Evolutionary conservation across 352 stramenopile species (phyloP).

Genomic region (Globisporangium parvum): DNA sequence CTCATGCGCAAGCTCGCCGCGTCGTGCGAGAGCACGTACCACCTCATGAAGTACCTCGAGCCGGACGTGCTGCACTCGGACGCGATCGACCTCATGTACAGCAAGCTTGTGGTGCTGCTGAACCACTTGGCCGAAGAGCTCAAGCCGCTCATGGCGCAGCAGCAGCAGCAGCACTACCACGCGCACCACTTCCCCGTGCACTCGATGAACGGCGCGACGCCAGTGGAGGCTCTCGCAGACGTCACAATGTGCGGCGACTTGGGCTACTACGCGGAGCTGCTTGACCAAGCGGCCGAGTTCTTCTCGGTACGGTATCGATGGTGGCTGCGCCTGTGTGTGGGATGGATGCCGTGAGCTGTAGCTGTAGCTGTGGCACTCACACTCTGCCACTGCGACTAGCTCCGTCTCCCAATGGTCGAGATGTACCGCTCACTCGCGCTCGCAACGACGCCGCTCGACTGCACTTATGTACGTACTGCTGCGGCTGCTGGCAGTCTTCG

Average conservation of each 20-base stretch:
- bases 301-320: constrained; percentile 55
- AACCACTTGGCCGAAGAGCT: constrained; percentile 53
- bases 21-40: constrained; percentile 71
- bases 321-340: background rate
- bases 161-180: constrained; percentile 10
- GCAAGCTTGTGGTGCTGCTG: constrained; percentile 49
- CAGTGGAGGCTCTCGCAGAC: constrained; percentile 20
- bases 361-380: background rate
- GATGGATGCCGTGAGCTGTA: background rate
- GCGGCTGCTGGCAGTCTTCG: constrained; percentile 13
- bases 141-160: constrained; percentile 29
- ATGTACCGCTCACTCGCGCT: constrained; percentile 60
- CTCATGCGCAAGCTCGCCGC: constrained; percentile 51
- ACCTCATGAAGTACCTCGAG: constrained; percentile 68
- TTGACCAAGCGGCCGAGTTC: constrained; percentile 70
- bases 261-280: constrained; percentile 66
- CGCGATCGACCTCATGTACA: constrained; percentile 59
- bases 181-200: constrained; percentile 26
- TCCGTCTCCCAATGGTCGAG: constrained; percentile 66
- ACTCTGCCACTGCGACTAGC: constrained; percentile 16
- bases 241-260: constrained; percentile 48
- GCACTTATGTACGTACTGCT: constrained; percentile 29
- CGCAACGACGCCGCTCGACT: constrained; percentile 43
- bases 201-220: constrained; percentile 4
- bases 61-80: constrained; percentile 38